phyloP scores from a whole-genome alignment of 352 stramenopile species.

The Globisporangium spiculum region DNA sequence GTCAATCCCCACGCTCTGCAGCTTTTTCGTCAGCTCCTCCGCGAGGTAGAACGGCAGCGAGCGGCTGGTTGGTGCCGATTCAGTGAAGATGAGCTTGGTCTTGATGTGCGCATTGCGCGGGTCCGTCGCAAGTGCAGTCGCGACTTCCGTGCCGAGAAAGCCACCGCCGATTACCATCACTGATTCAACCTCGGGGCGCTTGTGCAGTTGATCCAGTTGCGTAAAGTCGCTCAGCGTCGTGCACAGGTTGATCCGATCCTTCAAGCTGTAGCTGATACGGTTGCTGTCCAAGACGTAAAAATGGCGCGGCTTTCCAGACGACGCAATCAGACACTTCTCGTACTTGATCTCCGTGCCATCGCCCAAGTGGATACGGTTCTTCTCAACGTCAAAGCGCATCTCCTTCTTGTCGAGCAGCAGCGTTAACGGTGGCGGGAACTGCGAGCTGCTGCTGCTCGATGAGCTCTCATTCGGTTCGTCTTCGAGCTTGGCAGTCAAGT shows the following conservation, averaged over 20 bases:
- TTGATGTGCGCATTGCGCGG: slow-evolving; percentile 43
- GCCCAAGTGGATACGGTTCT: slow-evolving; percentile 75
- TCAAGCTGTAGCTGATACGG: slow-evolving; percentile 76
- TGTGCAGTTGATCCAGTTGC: slow-evolving; percentile 62
- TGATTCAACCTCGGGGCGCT: slow-evolving; percentile 41
- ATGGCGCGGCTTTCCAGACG: slow-evolving; percentile 70
- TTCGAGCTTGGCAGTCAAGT: slow-evolving; percentile 79
- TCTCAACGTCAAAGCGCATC: slow-evolving; percentile 84
- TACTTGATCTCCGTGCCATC: slow-evolving; percentile 82
- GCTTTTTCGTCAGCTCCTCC: slow-evolving; percentile 51
- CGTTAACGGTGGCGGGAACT: slow-evolving; percentile 45
- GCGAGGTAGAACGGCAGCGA: slow-evolving; percentile 88
- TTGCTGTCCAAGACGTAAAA: slow-evolving; percentile 89
- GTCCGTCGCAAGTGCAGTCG: slow-evolving; percentile 66
- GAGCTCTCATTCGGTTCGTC: slow-evolving; percentile 42
- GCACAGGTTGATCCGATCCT: slow-evolving; percentile 86
- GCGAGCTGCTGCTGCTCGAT: neutral
- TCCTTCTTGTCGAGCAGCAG: slow-evolving; percentile 73
- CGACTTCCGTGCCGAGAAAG: slow-evolving; percentile 89
- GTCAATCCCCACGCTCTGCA: slow-evolving; percentile 61
- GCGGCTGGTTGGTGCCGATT: slow-evolving; percentile 42
- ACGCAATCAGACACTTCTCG: slow-evolving; percentile 87
- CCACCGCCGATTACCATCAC: slow-evolving; percentile 88
- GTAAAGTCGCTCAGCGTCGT: slow-evolving; percentile 81
- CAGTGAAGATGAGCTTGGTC: slow-evolving; percentile 56